Base-by-base conservation (phyloP, 768 basidiomycete species). In the Candolleomyces efflorescens region DNA sequence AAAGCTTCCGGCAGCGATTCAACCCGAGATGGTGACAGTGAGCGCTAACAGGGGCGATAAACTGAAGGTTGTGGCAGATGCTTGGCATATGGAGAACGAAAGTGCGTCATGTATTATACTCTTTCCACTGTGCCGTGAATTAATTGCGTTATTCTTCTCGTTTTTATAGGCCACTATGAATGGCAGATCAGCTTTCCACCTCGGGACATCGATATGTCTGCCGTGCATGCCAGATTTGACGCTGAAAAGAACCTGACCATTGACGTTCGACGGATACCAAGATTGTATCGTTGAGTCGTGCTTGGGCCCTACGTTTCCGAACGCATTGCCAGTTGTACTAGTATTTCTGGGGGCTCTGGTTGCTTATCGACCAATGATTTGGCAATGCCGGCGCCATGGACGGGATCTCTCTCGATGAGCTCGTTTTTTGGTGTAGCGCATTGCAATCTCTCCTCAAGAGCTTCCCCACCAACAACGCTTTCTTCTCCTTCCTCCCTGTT, bases 11-110 rank as follows among this genome's bases (percentile, higher is more conserved):
- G 64, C 69, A 49, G 70, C 71, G 10, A 78, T 80, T 46, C 67
- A 76, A 61, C 77, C 82, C 13, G 84, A 86, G 65, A 86, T 86
- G 84, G 82, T 86, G 24, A 86, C 83, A 3, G 78, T 86, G 49
- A 78, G 77, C 36, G 84, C 80, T 44, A 83, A 83, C 66, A 80
- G 78, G 63, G 84, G 83, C 4, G 81, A 84, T 65, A 78, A 75
- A 62, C 67, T 86, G 54, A 74, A 76, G 55, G 76, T 86, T 15
- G 76, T 84, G 22, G 84, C 84, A 20, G 83, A 85, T 65, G 82
- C 82, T 45, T 86, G 84, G 83, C 78, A 84, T 66, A 75, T 77
- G 69, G 83, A 85, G 65, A 68, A 62, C 51, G 81, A 84, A 59
- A 83, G 84, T 85, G 71, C 74, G 84, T 77, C 12, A 24, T 32